Base-by-base conservation (phyloP, 495 filamentous ascomycete genomes). In the Aspergillus carlsbadensis region DNA sequence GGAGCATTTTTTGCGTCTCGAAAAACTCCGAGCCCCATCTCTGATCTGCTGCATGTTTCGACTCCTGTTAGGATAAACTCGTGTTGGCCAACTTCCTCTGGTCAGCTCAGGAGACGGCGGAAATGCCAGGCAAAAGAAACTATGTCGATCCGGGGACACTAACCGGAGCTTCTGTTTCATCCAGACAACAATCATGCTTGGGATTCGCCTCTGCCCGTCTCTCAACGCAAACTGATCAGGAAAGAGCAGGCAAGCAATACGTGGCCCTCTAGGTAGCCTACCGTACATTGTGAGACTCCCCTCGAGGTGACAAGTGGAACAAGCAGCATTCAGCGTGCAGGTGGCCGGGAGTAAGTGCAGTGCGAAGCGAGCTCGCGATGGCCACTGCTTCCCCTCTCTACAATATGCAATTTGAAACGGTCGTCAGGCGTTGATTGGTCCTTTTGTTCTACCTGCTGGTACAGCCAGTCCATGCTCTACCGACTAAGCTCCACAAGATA, bases 101-200 rank as follows among this genome's bases (percentile, higher is more conserved):
- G 2, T 44, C 20, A 6, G 20, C 22, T 54, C 51, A 44, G 40
- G 40, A 54, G 54, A 20, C 5, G 44, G 20, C 37, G 20, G 39
- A 43, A 31, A 41, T 37, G 18, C 15, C 29, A 55, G 24, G 13
- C 15, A 47, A 54, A 57, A 31, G 31, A 26, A 56, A 17, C 17
- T 18, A 40, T 56, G 62, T 54, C 53, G 58, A 65, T 65, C 58
- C 56, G 62, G 62, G 56, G 58, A 36, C 35, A 59, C 55, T 58
- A 54, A 41, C 62, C 56, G 39, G 43, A 39, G 43, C 48, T n/a
- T 29, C 37, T 26, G 37, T 44, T 43, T 42, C 17, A 44, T 54
- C 22, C 21, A 47, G n/a, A 47, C 15, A 31, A n/a, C n/a, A n/a
- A n/a, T n/a, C n/a, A n/a, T n/a, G n/a, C n/a, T n/a, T n/a, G 8